These are phyloP conservation scores for Aspergillus bertholletiae DNA, from an alignment of 495 filamentous ascomycete genomes.

Conservation along the genomic window DNA sequence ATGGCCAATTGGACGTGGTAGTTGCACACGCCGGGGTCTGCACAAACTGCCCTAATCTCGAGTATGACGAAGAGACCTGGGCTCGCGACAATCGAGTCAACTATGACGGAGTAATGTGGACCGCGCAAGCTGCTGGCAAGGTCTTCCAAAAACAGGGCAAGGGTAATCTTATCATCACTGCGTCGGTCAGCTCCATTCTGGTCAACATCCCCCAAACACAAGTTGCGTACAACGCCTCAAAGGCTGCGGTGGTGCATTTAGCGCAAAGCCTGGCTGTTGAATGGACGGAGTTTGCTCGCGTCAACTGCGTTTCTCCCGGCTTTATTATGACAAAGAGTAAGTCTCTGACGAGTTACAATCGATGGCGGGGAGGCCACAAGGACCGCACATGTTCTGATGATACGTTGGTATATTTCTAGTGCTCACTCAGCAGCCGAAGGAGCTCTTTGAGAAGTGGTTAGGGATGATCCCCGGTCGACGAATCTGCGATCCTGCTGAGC, in stretches of 20 bases:
- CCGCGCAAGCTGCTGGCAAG: conserved; percentile 31
- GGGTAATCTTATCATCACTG: conserved; percentile 26
- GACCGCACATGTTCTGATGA: too few relatives aligned
- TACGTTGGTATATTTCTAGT: conserved; percentile 61
- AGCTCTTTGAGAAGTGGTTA: conserved; percentile 60
- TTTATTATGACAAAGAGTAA: conserved; percentile 72
- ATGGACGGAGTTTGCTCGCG: conserved; percentile 66
- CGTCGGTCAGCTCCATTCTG: conserved; percentile 22
- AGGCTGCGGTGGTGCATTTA: conserved; percentile 37
- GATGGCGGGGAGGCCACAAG: too few relatives aligned
- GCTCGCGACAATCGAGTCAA: conserved; percentile 29
- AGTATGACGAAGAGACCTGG: conserved; percentile 16
- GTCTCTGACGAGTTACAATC: too few relatives aligned
- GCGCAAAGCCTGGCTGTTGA: conserved; percentile 57
- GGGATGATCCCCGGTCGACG: conserved; percentile 63
- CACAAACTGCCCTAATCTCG: conserved; percentile 24
- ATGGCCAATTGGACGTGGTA: conserved; percentile 66
- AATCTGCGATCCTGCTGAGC: conserved; percentile 61
- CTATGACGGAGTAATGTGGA: conserved; percentile 32
- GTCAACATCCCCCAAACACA: conserved; percentile 26
- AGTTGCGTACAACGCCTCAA: conserved; percentile 22
- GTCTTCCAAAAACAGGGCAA: conserved; percentile 24
- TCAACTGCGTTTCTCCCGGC: conserved; percentile 62
- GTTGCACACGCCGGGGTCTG: conserved; percentile 68
- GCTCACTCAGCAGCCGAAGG: conserved; percentile 54